A percentile compares a stretch with the other conserved stretches of the same genome.
Conservation (phyloP, 2,329 filamentous ascomycete species). For the Stachybotrys elegans region DNA sequence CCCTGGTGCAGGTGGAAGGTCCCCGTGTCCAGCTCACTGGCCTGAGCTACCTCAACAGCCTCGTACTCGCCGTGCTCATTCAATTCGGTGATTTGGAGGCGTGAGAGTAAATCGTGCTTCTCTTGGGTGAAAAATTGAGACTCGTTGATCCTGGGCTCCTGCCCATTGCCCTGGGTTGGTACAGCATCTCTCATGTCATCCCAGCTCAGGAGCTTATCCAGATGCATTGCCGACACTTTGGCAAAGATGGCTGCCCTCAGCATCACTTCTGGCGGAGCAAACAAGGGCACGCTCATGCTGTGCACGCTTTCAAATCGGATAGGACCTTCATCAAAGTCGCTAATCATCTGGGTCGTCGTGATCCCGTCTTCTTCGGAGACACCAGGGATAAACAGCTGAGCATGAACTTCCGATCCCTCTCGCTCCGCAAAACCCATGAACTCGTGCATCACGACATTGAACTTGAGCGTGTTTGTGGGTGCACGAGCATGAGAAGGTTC, state of each 20-base stretch:
- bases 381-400: slow-evolving; percentile 91
- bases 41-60: slow-evolving; percentile 89
- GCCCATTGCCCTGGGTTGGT: slow-evolving; percentile 49
- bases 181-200: slow-evolving; percentile 90
- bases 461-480: slow-evolving; percentile 88
- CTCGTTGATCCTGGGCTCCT: slow-evolving; percentile 72
- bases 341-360: slow-evolving; percentile 92
- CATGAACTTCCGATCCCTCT: slow-evolving; percentile 93
- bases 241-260: slow-evolving; percentile 89
- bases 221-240: slow-evolving; percentile 84
- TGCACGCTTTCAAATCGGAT: slow-evolving; percentile 96
- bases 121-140: slow-evolving; percentile 92
- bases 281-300: slow-evolving; percentile 89
- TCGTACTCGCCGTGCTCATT: slow-evolving; percentile 87
- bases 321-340: slow-evolving; percentile 86
- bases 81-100: slow-evolving; percentile 85
- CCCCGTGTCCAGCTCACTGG: slow-evolving; percentile 75
- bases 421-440: slow-evolving; percentile 91
- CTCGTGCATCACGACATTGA: slow-evolving; percentile 98
- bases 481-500: slow-evolving; percentile 92
- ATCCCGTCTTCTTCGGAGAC: slow-evolving; percentile 86
- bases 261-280: slow-evolving; percentile 62
- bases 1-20: slow-evolving; percentile 95
- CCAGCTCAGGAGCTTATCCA: slow-evolving; percentile 97
- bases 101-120: slow-evolving; percentile 85